Conservation (phyloP, 257 asterid genomes). For the Penstemon newberryi region DNA sequence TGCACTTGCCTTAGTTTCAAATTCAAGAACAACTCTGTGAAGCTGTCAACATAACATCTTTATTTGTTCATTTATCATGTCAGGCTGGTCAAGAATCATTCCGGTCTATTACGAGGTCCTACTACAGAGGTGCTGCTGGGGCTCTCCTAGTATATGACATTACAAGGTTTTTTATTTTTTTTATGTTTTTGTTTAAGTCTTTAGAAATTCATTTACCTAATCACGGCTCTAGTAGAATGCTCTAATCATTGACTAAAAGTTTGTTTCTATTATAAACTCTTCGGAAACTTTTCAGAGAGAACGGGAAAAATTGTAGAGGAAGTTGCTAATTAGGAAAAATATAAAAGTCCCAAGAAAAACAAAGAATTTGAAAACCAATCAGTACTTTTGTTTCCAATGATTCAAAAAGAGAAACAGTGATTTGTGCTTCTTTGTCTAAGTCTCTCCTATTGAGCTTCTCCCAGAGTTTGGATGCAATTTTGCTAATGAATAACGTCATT, state of each 20-base stretch:
- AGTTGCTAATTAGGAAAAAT: too few species aligned
- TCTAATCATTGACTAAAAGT: neutral
- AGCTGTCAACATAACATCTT: neutral
- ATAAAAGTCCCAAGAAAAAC: too few species aligned
- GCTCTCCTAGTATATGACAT: slow-evolving; percentile 87
- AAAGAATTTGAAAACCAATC: too few species aligned
- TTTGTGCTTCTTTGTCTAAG: neutral
- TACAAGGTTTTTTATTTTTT: slow-evolving; percentile 47
- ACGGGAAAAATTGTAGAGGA: too few species aligned
- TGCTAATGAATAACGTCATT: neutral
- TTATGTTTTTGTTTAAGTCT: slow-evolving; percentile 16
- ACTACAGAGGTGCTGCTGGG: slow-evolving; percentile 89
- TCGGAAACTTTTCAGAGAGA: too few species aligned
- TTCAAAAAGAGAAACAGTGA: neutral
- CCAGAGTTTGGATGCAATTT: neutral
- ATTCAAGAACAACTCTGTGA: neutral
- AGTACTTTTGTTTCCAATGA: too few species aligned
- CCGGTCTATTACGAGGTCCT: slow-evolving; percentile 73
- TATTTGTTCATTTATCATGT: neutral
- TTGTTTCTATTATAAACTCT: too few species aligned
- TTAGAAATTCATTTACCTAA: neutral
- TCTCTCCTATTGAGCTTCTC: neutral
- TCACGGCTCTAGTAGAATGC: neutral
- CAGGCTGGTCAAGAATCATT: slow-evolving; percentile 94
- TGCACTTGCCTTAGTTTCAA: slow-evolving; percentile 2